A percentile compares a stretch with the other conserved stretches of the same genome.
phyloP scores from a whole-genome alignment of 169 alveolate species.

The Babesia sp. region DNA sequence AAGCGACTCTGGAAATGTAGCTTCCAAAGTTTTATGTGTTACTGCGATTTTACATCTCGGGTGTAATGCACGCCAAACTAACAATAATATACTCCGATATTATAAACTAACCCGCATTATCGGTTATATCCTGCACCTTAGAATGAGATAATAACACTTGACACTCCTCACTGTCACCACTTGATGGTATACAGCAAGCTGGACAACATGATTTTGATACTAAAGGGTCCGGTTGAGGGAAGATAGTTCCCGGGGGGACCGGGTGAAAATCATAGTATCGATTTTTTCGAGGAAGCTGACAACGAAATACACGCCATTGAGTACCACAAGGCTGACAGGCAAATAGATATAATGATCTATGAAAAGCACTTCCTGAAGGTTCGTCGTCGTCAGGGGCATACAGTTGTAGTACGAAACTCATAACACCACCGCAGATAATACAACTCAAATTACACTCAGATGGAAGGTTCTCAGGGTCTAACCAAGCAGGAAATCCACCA shows the following conservation, averaged over 20 bases:
- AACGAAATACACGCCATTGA: constrained; percentile 70
- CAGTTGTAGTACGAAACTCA: constrained; percentile 74
- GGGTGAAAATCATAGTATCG: constrained; percentile 65
- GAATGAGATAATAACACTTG: background rate
- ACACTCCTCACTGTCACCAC: background rate
- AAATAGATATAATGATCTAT: constrained; percentile 70
- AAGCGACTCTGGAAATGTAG: constrained; percentile 51
- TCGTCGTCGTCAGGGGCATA: constrained; percentile 74
- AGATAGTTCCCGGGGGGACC: constrained; percentile 17
- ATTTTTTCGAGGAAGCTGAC: constrained; percentile 75
- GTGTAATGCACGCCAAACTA: constrained; percentile 56
- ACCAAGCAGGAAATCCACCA: constrained; percentile 81
- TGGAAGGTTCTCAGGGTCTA: constrained; percentile 72
- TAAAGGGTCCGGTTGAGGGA: constrained; percentile 40
- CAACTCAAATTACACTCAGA: constrained; percentile 59
- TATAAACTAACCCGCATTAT: background rate
- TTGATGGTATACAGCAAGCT: constrained; percentile 65
- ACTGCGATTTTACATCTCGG: constrained; percentile 61
- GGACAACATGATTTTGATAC: constrained; percentile 42
- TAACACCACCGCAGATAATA: constrained; percentile 53
- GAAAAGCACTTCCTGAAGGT: constrained; percentile 66
- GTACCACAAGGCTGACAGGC: constrained; percentile 76
- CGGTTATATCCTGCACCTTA: constrained; percentile 27
- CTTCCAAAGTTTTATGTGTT: constrained; percentile 35
- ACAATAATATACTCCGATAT: background rate